Conservation (phyloP, 352 stramenopile genomes). For the Phytopythium chamaehyphon region DNA sequence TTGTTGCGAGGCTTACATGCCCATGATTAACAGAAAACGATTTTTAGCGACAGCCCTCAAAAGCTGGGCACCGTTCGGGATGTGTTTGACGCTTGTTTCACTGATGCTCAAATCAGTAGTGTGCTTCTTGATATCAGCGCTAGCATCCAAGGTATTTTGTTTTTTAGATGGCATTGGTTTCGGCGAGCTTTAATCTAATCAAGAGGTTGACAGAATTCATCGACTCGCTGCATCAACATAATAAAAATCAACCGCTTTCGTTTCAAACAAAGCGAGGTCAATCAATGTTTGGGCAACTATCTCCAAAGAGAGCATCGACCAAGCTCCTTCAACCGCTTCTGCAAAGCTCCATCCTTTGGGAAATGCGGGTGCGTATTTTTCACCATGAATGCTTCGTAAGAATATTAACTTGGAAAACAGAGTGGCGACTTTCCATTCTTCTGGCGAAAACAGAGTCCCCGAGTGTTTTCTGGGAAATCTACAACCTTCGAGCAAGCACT, state of each 20-base stretch:
- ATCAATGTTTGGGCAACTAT: not conserved
- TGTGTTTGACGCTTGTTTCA: constrained; percentile 58
- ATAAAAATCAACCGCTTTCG: not conserved
- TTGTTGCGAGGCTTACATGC: not conserved
- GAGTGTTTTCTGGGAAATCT: constrained; percentile 24
- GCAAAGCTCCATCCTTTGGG: not conserved
- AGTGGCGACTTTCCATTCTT: constrained; percentile 34
- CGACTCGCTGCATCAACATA: not conserved
- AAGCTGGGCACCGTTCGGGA: constrained; percentile 35
- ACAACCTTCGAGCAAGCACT: constrained; percentile 16
- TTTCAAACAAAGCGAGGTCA: not conserved
- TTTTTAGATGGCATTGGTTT: too few relatives aligned
- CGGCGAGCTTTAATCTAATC: constrained; percentile 5
- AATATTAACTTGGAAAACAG: constrained; percentile 22
- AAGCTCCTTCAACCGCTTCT: not conserved
- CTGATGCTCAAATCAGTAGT: constrained; percentile 43
- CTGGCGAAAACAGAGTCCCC: constrained; percentile 32
- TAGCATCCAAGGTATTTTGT: constrained; percentile 30
- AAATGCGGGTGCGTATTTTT: not conserved
- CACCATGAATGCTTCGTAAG: too few relatives aligned
- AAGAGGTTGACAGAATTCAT: constrained; percentile 13
- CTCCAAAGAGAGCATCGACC: constrained; percentile 1
- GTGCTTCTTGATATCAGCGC: constrained; percentile 51
- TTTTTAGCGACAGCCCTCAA: constrained; percentile 35
- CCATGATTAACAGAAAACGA: constrained; percentile 25